Percentiles rank a stretch among this genome's conserved stretches.
phyloP scores from a whole-genome alignment of 768 basidiomycete species.

The Termitomyces sp. region DNA sequence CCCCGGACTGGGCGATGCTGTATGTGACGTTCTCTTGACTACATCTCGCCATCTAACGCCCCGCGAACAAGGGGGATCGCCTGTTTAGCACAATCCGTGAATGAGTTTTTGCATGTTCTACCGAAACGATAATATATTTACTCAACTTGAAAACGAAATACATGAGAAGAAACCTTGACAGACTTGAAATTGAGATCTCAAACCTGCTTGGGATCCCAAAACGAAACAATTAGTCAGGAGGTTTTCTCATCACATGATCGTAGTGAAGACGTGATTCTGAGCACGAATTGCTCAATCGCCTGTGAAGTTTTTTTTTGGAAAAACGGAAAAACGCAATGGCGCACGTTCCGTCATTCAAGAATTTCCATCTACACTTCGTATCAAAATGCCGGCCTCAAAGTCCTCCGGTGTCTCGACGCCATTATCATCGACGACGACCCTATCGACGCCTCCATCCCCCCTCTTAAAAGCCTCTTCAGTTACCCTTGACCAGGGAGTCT shows the following conservation, averaged over 20 bases:
- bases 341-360: background rate
- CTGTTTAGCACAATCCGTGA: constrained; percentile 67
- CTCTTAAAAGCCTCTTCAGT: constrained; percentile 19
- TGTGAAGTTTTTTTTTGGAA: constrained; percentile 10
- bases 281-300: constrained; percentile 31
- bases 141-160: no score
- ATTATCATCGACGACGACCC: constrained; percentile 32
- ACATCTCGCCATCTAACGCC: background rate
- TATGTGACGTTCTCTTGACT: constrained; percentile 29
- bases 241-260: constrained; percentile 8
- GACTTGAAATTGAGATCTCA: no score
- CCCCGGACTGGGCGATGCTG: constrained; percentile 91
- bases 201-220: no score
- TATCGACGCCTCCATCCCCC: constrained; percentile 33
- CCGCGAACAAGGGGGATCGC: constrained; percentile 68
- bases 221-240: background rate
- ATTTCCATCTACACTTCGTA: background rate
- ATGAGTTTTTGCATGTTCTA: constrained; percentile 13
- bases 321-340: constrained; percentile 9
- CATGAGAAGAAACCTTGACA: background rate
- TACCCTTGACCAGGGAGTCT: constrained; percentile 23
- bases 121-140: background rate
- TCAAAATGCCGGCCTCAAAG: constrained; percentile 12
- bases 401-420: constrained; percentile 34
- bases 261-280: constrained; percentile 37